Evolutionary conservation across 2,329 filamentous ascomycete species (phyloP).

Genomic region (Xylogone sp.): DNA sequence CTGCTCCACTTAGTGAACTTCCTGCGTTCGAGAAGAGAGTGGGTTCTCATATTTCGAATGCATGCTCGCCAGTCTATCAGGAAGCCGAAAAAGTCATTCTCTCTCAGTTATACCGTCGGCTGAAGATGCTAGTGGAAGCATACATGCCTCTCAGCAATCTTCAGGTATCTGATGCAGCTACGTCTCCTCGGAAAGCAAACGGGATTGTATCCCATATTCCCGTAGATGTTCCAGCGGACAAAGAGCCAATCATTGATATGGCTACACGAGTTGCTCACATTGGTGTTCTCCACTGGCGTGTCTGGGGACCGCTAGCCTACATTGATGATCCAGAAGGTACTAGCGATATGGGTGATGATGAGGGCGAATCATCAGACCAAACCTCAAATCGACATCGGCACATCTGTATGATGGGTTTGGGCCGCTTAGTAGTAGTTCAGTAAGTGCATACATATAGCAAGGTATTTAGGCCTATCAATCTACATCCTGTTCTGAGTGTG

Average conservation of each 20-base stretch:
- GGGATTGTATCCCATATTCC: background rate
- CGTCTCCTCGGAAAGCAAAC: conserved; percentile 16
- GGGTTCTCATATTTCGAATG: conserved; percentile 25
- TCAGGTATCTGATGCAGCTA: conserved; percentile 29
- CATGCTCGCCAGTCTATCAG: conserved; percentile 21
- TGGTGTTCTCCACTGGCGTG: conserved; percentile 81
- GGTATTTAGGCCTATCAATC: background rate
- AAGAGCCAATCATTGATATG: conserved; percentile 55
- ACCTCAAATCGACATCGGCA: background rate
- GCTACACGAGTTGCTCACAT: conserved; percentile 78
- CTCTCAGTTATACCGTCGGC: conserved; percentile 19
- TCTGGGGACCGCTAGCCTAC: conserved; percentile 79
- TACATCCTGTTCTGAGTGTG: background rate
- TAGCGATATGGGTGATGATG: conserved; percentile 3
- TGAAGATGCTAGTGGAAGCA: conserved; percentile 23
- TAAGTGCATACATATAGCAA: background rate
- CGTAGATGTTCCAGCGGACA: conserved; percentile 7
- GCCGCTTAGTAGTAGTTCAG: background rate
- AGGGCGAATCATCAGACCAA: background rate
- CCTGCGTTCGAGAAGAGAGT: conserved; percentile 26
- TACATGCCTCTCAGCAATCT: conserved; percentile 25
- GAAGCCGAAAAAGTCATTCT: conserved; percentile 25
- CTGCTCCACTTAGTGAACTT: conserved; percentile 22
- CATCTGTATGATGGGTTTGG: background rate
- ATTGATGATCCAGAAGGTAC: conserved; percentile 25